These are phyloP conservation scores for Didymella keratinophila DNA, from an alignment of 2,329 filamentous ascomycete species.

Conservation along the genomic window DNA sequence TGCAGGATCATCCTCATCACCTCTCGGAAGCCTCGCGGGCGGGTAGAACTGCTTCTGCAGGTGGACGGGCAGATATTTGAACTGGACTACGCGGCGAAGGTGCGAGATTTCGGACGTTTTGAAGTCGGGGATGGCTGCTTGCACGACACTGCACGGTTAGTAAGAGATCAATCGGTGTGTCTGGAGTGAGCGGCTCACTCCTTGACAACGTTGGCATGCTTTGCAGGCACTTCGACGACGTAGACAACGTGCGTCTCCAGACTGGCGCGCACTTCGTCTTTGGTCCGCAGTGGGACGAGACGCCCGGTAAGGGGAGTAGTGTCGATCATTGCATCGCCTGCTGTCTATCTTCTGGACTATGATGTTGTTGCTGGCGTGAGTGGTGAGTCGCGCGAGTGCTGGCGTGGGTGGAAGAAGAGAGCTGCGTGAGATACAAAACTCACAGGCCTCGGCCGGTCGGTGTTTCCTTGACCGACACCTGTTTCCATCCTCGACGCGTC, in stretches of 20 bases:
- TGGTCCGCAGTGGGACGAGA: constrained; percentile 56
- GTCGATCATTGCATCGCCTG: constrained; percentile 40
- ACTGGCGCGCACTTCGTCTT: constrained; percentile 59
- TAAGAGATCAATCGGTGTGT: constrained; percentile 22
- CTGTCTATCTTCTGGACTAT: constrained; percentile 6
- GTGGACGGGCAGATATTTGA: constrained; percentile 70
- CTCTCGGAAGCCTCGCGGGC: constrained; percentile 44
- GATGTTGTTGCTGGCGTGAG: constrained; percentile 13
- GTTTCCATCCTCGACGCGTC: constrained; percentile 10
- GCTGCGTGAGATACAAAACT: constrained; percentile 17
- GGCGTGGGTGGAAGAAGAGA: constrained; percentile 5
- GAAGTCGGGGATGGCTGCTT: constrained; percentile 54
- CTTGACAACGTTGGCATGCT: constrained; percentile 74
- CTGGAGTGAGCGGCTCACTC: constrained; percentile 62
- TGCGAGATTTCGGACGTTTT: constrained; percentile 60
- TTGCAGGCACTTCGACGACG: constrained; percentile 75
- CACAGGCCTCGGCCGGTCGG: constrained; percentile 19
- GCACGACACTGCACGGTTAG: constrained; percentile 54
- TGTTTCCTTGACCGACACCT: constrained; percentile 12
- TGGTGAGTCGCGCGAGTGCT: constrained; percentile 12
- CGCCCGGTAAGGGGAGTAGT: constrained; percentile 29
- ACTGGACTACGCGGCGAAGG: constrained; percentile 78
- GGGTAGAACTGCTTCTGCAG: constrained; percentile 54
- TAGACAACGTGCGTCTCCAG: constrained; percentile 68
- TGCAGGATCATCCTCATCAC: constrained; percentile 44